These are phyloP conservation scores for Picea mariana DNA, from an alignment of 83 land plant species.

Conservation along the genomic window DNA sequence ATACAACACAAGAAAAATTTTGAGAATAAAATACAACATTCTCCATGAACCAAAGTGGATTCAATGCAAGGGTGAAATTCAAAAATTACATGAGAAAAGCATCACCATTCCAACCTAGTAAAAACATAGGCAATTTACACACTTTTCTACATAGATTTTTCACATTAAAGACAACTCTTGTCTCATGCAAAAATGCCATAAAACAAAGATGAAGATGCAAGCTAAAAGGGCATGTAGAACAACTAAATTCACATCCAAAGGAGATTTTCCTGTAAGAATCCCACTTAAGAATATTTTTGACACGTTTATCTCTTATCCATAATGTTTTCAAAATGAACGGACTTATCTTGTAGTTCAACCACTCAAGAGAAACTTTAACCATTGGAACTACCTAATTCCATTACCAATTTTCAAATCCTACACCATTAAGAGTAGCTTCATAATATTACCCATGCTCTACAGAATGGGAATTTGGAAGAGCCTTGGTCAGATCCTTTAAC, in stretches of 20 bases:
- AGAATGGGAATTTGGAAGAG: slow-evolving; percentile 63
- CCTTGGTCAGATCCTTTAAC: slow-evolving; percentile 59
- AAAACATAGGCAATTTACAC: too few relatives aligned
- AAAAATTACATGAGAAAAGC: too few relatives aligned
- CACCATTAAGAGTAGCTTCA: slow-evolving; percentile 15
- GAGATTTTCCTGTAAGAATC: slow-evolving; percentile 17
- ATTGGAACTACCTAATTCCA: slow-evolving; percentile 53
- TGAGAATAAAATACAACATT: too few relatives aligned
- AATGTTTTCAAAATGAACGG: slow-evolving; percentile 25
- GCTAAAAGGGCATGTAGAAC: slow-evolving; percentile 62
- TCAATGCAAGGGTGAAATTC: too few relatives aligned
- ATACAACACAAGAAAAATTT: too few relatives aligned
- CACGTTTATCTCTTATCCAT: background rate
- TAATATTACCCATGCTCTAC: slow-evolving; percentile 10
- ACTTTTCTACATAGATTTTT: too few relatives aligned
- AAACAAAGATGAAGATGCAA: too few relatives aligned
- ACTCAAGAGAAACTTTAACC: slow-evolving; percentile 70
- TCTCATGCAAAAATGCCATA: too few relatives aligned
- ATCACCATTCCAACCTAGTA: too few relatives aligned
- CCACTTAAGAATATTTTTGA: background rate
- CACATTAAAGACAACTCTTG: too few relatives aligned
- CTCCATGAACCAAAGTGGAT: too few relatives aligned
- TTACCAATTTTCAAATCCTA: background rate
- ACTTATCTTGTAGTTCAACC: slow-evolving; percentile 51
- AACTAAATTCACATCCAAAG: slow-evolving; percentile 60